Evolutionary conservation across 768 basidiomycete genomes (phyloP).

Genomic region (Mycena sanguinolenta): DNA sequence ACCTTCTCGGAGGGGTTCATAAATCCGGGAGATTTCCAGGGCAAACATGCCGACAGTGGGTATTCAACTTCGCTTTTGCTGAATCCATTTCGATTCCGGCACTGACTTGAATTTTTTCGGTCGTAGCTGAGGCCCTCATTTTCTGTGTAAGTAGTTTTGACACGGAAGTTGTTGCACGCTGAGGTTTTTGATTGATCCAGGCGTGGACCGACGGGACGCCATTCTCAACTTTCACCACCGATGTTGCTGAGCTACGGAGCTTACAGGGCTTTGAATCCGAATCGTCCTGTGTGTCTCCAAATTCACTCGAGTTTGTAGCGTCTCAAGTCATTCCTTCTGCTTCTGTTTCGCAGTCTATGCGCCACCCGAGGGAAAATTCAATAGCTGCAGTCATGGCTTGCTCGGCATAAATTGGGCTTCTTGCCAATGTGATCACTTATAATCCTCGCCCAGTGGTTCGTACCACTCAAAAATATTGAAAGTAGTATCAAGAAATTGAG

Average conservation of each 20-base stretch:
- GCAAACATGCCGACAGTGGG: constrained; percentile 17
- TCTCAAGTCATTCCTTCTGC: no score
- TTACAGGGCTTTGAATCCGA: not conserved
- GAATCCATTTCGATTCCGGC: not conserved
- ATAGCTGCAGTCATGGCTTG: no score
- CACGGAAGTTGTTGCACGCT: not conserved
- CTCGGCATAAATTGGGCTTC: no score
- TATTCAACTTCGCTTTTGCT: not conserved
- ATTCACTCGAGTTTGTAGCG: no score
- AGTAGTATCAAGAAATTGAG: no score
- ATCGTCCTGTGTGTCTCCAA: no score
- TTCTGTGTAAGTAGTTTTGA: constrained; percentile 1
- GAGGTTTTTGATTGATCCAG: not conserved
- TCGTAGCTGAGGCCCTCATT: constrained; percentile 13
- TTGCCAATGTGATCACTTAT: no score
- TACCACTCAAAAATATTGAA: no score
- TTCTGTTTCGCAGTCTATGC: no score
- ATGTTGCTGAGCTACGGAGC: constrained; percentile 7
- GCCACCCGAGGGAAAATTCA: no score
- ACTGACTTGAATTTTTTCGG: no score
- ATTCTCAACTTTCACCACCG: constrained; percentile 11
- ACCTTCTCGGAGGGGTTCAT: constrained; percentile 1
- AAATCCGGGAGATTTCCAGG: constrained; percentile 15
- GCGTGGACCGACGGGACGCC: constrained; percentile 3
- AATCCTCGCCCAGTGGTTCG: no score